phyloP scores from a whole-genome alignment of 108 stramenopile species.

The Epithemia pelagica region DNA sequence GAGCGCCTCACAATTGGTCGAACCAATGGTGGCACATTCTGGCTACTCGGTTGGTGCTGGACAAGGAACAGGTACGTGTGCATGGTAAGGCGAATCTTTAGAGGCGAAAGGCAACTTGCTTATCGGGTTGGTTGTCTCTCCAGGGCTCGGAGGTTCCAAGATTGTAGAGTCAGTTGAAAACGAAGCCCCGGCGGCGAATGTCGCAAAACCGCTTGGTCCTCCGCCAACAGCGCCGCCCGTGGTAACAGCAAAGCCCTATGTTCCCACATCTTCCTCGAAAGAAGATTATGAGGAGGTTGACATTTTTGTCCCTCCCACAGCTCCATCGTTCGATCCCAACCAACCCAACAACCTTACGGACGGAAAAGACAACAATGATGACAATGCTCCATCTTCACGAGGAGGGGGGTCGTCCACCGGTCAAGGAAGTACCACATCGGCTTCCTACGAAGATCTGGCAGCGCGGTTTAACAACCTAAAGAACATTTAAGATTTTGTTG shows the following conservation, averaged over 20 bases:
- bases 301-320: slow-evolving; percentile 53
- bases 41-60: slow-evolving; percentile 62
- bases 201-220: not conserved
- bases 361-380: slow-evolving; percentile 12
- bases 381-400: slow-evolving; percentile 8
- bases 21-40: slow-evolving; percentile 68
- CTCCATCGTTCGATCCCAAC: slow-evolving; percentile 8
- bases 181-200: too few relatives aligned
- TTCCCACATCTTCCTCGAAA: not conserved
- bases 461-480: slow-evolving; percentile 62
- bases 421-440: slow-evolving; percentile 12
- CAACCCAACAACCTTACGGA: slow-evolving; percentile 8
- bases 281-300: slow-evolving; percentile 46
- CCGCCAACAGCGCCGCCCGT: not conserved
- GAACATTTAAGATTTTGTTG: too few relatives aligned
- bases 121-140: too few relatives aligned
- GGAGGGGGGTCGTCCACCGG: slow-evolving; percentile 9
- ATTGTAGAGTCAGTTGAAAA: too few relatives aligned
- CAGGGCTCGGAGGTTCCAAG: too few relatives aligned
- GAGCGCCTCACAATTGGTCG: slow-evolving; percentile 42
- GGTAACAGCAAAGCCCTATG: not conserved
- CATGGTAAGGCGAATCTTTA: too few relatives aligned
- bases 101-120: too few relatives aligned
- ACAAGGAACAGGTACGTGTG: slow-evolving; percentile 36
- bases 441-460: slow-evolving; percentile 58